Evolutionary conservation across 805 yeast genomes (phyloP), one percentile per base, ranked within the genome.

Genomic region (Barnettozyma sucrosica): DNA sequence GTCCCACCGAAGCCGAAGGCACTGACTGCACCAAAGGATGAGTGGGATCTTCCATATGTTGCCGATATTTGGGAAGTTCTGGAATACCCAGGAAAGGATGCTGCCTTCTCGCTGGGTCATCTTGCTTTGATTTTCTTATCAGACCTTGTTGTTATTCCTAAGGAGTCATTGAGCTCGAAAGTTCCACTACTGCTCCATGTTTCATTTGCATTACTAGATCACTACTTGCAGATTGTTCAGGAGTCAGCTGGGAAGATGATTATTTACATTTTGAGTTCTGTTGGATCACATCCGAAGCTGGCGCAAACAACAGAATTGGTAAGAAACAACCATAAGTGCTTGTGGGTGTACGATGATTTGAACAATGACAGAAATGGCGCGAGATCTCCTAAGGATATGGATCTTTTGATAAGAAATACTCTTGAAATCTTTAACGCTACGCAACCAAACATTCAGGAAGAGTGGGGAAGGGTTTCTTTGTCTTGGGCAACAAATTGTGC

Each of bases 401-500:
- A 87, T 56, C 61, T 72, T 9, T 66, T 90, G 51, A 81, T 86
- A 3, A 68, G 89, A 51, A 76, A 77, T 47, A 74, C 85, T 2
- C 62, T 89, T 33, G 76, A 74, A 21, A 72, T 85, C 0, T 80
- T 89, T 55, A 53, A 68, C 7, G 67, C 72, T 0, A 64, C 71
- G 0, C 65, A 68, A 21, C 77, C 81, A 1, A 66, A 58, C 11
- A 68, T 89, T 36, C 95, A 85, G 61, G 77, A 77, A 37, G 86
- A 83, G 44, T 93, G 99, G 99, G 83, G 95, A 44, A 70, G 83
- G 30, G 80, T 78, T 3, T 84, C 98, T 0, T 70, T 95, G 32
- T 74, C 76, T 25, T 93, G 99, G 99, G 97, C 99, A 0, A 93
- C 99, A 0, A 83, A 96, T 1, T 93, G 98, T 68, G 95, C 97